Base-by-base conservation (phyloP, 306 rosid genomes). In the Prunus padus region DNA sequence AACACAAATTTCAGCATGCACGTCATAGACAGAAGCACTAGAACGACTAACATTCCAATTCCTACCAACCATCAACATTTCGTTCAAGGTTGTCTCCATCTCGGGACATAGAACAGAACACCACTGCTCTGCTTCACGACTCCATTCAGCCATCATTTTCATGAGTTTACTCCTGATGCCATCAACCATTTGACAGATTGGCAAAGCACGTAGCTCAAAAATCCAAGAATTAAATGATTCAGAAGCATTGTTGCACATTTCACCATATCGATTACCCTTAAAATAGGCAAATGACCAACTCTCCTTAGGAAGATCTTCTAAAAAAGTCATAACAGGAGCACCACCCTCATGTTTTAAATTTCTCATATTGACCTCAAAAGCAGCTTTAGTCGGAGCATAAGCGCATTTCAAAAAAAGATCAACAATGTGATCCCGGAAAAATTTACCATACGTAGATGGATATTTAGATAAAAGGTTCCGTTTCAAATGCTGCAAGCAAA, bases 301-400 rank as follows among this genome's bases (percentile, higher is more conserved):
- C 20, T 67, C 72, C 40, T 46, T 22, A 1, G 71, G 71, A 42
- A 33, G 51, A 44, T 44, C n/a, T 22, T 63, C 25, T 3, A 63
- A 16, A 42, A 66, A 66, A 12, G 51, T 42, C 71, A n/a, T 42
- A 11, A 66, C 2, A 40, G 51, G 31, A 42, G 71, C 71, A 66
- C 31, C 71, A n/a, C 71, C 52, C 19, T 42, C 12, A 20, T 42
- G 30, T 42, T 12, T 66, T 45, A 66, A 66, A 20, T 42, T 66
- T 66, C 19, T 40, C 71, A 66, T 11, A 66, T 42, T 42, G 20
- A 66, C n/a, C 71, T 66, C 72, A 25, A 67, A 67, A 23, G 55
- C 40, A 45, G 22, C 20, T 8, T 45, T 22, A 1, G 56, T 67
- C 2, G 23, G 40, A 67, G 72, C 56, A 67, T 8, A 4, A 6